A percentile compares a stretch with the other conserved stretches of the same genome.
Conservation (phyloP, 768 basidiomycete genomes). For the Agaricus blazei region DNA sequence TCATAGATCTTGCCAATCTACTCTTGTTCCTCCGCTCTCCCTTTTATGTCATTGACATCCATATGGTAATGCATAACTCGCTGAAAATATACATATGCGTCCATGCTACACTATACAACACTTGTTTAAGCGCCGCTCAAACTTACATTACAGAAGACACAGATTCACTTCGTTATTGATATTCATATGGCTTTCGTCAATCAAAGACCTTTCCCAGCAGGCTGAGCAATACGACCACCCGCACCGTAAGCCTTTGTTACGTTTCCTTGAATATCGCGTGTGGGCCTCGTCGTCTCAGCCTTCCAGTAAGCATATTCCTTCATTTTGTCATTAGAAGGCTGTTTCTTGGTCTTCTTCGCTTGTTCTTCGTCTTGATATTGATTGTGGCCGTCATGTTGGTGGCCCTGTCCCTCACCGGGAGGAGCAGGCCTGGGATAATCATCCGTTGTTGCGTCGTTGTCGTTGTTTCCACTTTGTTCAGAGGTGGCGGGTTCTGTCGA, state of each 20-base stretch:
- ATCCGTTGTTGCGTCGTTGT: conserved; percentile 16
- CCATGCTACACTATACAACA: conserved; percentile 13
- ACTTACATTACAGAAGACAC: conserved; percentile 4
- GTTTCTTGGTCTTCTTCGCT: conserved; percentile 41
- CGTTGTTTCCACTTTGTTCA: conserved; percentile 24
- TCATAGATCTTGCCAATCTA: conserved; percentile 16
- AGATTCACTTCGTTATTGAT: background rate
- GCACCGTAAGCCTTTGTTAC: conserved; percentile 34
- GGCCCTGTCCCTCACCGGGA: conserved; percentile 24
- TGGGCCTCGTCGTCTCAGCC: conserved; percentile 42
- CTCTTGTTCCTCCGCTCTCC: conserved; percentile 19
- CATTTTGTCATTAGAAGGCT: conserved; percentile 40
- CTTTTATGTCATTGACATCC: conserved; percentile 21
- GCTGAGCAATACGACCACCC: conserved; percentile 51
- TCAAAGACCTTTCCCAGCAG: conserved; percentile 39
- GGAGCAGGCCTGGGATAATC: conserved; percentile 51
- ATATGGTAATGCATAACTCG: conserved; percentile 22
- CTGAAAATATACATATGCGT: conserved; percentile 20
- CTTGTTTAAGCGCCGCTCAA: background rate
- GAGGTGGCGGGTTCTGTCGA: conserved; percentile 7
- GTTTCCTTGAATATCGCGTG: conserved; percentile 30
- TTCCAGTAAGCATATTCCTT: conserved; percentile 43
- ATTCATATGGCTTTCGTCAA: conserved; percentile 18
- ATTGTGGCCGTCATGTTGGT: conserved; percentile 18
- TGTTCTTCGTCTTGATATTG: conserved; percentile 44